phyloP scores from a whole-genome alignment of 768 basidiomycete genomes.

The Guyanaporus albipodus region DNA sequence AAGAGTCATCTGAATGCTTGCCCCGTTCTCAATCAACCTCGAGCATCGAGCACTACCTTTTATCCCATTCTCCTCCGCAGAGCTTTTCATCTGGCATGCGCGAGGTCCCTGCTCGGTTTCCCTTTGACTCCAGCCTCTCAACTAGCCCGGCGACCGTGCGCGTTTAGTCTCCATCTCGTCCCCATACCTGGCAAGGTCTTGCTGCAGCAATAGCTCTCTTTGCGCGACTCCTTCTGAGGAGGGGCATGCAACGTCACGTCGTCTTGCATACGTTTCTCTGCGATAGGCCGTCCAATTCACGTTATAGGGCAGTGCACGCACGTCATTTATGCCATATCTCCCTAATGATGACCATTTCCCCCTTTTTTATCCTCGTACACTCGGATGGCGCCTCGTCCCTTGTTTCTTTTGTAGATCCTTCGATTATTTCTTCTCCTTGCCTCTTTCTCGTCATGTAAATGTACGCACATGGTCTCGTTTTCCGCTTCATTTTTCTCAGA shows the following conservation, averaged over 20 bases:
- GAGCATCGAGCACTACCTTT: slow-evolving; percentile 49
- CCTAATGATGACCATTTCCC: background rate
- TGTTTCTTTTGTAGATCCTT: background rate
- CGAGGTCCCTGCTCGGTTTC: slow-evolving; percentile 24
- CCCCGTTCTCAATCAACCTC: slow-evolving; percentile 49
- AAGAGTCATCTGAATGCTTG: slow-evolving; percentile 25
- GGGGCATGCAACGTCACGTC: background rate
- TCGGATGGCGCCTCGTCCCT: background rate
- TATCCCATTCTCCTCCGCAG: slow-evolving; percentile 32
- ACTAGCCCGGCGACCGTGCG: slow-evolving; percentile 26
- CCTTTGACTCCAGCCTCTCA: slow-evolving; percentile 22
- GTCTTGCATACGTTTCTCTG: too few relatives aligned
- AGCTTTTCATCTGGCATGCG: slow-evolving; percentile 22
- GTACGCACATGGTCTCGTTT: background rate
- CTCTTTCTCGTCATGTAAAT: slow-evolving; percentile 11
- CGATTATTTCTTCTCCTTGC: background rate
- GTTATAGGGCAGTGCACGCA: background rate
- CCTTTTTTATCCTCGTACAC: background rate
- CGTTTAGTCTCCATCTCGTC: slow-evolving; percentile 9
- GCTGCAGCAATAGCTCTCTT: background rate
- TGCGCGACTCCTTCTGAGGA: background rate
- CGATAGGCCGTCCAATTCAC: too few relatives aligned
- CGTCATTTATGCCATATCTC: slow-evolving; percentile 1
- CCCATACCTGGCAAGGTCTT: background rate
- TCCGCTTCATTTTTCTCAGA: background rate